phyloP scores from a whole-genome alignment of 345 rosid genomes.

The Bretschneidera sinensis region DNA sequence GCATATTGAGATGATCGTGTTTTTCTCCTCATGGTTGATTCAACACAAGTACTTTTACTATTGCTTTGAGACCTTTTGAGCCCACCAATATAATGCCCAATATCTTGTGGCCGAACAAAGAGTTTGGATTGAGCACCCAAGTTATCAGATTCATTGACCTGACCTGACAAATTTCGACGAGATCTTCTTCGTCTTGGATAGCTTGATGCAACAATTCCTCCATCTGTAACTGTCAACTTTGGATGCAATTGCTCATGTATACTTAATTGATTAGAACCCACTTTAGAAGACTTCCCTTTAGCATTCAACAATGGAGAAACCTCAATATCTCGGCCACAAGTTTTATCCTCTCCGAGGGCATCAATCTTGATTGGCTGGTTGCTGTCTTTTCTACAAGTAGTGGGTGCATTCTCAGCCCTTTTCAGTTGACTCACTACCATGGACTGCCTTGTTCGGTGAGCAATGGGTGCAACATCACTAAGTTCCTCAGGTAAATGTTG shows the following conservation, averaged over 20 bases:
- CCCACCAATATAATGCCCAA: constrained; percentile 13
- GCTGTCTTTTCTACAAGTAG: constrained; percentile 11
- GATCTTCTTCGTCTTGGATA: constrained; percentile 58
- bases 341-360: constrained; percentile 15
- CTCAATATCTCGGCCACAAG: constrained; percentile 6
- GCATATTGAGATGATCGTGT: constrained; percentile 19
- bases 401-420: constrained; percentile 17
- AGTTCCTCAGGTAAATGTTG: constrained; percentile 9
- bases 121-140: constrained; percentile 17
- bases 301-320: constrained; percentile 17
- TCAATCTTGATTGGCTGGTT: constrained; percentile 12
- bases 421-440: constrained; percentile 14
- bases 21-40: constrained; percentile 28
- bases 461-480: constrained; percentile 25
- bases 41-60: constrained; percentile 16
- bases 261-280: constrained; percentile 15
- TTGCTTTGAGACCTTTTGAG: constrained; percentile 24
- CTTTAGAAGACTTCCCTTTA: constrained; percentile 22
- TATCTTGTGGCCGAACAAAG: constrained; percentile 10
- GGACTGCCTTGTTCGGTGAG: constrained; percentile 42
- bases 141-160: constrained; percentile 17
- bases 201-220: constrained; percentile 22
- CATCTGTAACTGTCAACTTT: constrained; percentile 12
- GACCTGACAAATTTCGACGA: constrained; percentile 25
- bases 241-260: constrained; percentile 12